Conservation (phyloP, 148 eudicot species). For the Pouteria glomerata region DNA sequence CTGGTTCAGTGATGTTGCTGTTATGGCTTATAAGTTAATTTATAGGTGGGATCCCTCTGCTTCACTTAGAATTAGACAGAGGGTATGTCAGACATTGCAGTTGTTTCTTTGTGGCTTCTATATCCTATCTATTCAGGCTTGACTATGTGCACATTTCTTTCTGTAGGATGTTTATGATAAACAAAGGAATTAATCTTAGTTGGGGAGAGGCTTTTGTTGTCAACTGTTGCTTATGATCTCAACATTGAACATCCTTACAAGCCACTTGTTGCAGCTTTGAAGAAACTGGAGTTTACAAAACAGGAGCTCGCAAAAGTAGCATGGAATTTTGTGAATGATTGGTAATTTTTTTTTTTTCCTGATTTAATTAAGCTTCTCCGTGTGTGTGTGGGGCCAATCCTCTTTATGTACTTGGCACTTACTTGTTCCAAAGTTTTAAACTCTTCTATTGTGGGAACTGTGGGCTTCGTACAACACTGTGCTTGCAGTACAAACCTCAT, state of each 20-base stretch:
- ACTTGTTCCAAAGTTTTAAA: not conserved
- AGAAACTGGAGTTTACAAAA: constrained; percentile 48
- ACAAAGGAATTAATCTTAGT: constrained; percentile 48
- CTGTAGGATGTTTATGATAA: constrained; percentile 55
- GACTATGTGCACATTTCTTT: constrained; percentile 15
- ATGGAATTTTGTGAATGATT: constrained; percentile 80
- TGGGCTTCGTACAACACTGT: constrained; percentile 66
- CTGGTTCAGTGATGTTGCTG: constrained; percentile 45
- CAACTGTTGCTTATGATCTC: constrained; percentile 63
- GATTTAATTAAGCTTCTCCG: not conserved
- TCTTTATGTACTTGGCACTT: not conserved
- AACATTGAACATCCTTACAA: constrained; percentile 61
- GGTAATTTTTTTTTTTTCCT: constrained; percentile 30
- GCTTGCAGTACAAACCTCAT: constrained; percentile 82
- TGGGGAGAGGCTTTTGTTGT: constrained; percentile 56
- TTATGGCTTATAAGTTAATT: constrained; percentile 60
- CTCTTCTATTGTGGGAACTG: constrained; percentile 8
- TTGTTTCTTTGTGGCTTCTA: constrained; percentile 6
- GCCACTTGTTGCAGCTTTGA: constrained; percentile 69
- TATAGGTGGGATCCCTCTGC: constrained; percentile 72
- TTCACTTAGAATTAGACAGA: constrained; percentile 52
- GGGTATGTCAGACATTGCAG: constrained; percentile 41
- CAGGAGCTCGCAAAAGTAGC: constrained; percentile 62
- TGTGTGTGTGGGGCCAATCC: not conserved
- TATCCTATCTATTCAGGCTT: not conserved